Evolutionary conservation across 257 asterid species (phyloP).

Genomic region (Ajuga chamaepitys): DNA sequence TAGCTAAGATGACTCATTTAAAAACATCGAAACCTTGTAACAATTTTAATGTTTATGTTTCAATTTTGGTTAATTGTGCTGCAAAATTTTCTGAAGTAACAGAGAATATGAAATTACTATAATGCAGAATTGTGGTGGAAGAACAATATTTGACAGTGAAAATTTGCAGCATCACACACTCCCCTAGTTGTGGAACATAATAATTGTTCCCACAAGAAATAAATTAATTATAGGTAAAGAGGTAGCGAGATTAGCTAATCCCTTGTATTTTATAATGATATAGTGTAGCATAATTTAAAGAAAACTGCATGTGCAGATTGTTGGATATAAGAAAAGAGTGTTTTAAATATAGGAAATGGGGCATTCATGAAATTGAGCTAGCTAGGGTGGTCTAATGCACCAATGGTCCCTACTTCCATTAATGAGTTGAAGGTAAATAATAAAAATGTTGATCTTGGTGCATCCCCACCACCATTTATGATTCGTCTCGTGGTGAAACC

Average conservation of each 20-base stretch:
- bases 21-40: too few relatives aligned
- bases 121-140: too few relatives aligned
- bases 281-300: conserved; percentile 5
- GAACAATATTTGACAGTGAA: too few relatives aligned
- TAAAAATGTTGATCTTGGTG: too few relatives aligned
- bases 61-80: too few relatives aligned
- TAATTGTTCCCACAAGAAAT: too few relatives aligned
- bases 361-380: conserved; percentile 23
- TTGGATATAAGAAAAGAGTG: conserved; percentile 3
- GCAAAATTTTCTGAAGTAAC: conserved; percentile 9
- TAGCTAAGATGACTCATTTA: background rate
- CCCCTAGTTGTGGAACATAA: too few relatives aligned
- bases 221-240: too few relatives aligned
- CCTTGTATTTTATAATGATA: background rate
- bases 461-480: conserved; percentile 20
- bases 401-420: conserved; percentile 40
- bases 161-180: background rate
- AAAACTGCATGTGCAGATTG: conserved; percentile 33
- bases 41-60: too few relatives aligned
- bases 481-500: conserved; percentile 23
- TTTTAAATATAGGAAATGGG: conserved; percentile 19
- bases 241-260: background rate
- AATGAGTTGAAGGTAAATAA: conserved; percentile 13
- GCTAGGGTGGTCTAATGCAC: background rate
- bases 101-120: too few relatives aligned